Evolutionary conservation across 768 basidiomycete species (phyloP).

Genomic region (Trametopsis cervina): DNA sequence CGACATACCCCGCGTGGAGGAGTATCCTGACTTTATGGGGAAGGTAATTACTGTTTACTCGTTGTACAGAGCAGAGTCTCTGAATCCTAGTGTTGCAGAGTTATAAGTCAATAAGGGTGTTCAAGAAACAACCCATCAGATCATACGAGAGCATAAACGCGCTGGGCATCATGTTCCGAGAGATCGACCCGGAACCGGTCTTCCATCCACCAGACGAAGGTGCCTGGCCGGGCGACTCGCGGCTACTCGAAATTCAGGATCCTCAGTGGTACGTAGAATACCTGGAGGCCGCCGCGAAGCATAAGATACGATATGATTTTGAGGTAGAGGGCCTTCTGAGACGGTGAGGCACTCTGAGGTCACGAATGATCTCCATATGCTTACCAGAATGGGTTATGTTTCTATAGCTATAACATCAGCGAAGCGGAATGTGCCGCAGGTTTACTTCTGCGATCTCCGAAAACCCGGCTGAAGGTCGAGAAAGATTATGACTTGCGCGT

Average conservation of each 20-base stretch:
- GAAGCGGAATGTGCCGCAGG: slow-evolving; percentile 10
- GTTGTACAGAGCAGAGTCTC: not conserved
- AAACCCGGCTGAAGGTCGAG: slow-evolving; percentile 5
- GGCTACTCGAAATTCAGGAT: not conserved
- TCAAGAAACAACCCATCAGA: slow-evolving; percentile 6
- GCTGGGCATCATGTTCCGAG: slow-evolving; percentile 8
- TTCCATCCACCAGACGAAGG: slow-evolving; percentile 1
- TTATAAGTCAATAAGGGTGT: slow-evolving; percentile 7
- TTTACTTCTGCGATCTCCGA: slow-evolving; percentile 7
- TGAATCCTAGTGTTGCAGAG: slow-evolving; percentile 1
- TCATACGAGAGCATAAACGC: slow-evolving; percentile 7
- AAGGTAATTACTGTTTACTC: not conserved
- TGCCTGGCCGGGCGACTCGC: not conserved
- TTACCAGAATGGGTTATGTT: too few species aligned
- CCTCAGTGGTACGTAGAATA: not conserved
- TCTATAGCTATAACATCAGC: slow-evolving; percentile 5
- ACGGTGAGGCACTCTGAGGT: not conserved
- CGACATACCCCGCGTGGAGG: not conserved
- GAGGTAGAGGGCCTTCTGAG: slow-evolving; percentile 8
- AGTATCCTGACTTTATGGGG: slow-evolving; percentile 13
- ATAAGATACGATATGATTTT: slow-evolving; percentile 9
- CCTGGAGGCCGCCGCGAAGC: not conserved
- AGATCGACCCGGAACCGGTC: slow-evolving; percentile 7
- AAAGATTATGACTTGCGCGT: slow-evolving; percentile 7
- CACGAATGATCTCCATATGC: too few species aligned